These are phyloP conservation scores for Bertia moriformis DNA, from an alignment of 2,329 filamentous ascomycete species.

Conservation along the genomic window DNA sequence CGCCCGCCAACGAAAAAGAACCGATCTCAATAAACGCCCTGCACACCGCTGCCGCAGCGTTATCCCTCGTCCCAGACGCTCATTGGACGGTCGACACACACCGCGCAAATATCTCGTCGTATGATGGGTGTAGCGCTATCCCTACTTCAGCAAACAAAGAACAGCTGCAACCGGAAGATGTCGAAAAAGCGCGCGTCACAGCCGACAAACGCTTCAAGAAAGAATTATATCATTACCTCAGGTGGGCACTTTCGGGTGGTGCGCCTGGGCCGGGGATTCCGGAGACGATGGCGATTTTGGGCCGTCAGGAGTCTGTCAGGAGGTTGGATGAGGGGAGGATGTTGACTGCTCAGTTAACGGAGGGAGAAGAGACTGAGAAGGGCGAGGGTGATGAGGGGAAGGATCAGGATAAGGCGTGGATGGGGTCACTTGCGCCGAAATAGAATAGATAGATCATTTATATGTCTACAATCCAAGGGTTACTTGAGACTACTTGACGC, in stretches of 20 bases:
- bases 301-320: background rate
- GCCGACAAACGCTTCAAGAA: background rate
- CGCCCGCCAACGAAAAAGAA: background rate
- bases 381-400: too few species aligned
- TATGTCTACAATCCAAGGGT: too few species aligned
- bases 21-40: slow-evolving; percentile 17
- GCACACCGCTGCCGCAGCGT: slow-evolving; percentile 24
- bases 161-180: too few species aligned
- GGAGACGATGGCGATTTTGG: background rate
- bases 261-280: slow-evolving; percentile 1
- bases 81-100: slow-evolving; percentile 23
- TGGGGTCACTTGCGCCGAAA: background rate
- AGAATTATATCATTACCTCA: background rate
- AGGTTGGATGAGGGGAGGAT: background rate
- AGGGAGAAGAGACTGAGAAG: too few species aligned
- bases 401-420: background rate
- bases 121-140: background rate
- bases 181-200: background rate
- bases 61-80: slow-evolving; percentile 20
- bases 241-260: background rate
- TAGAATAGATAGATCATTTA: background rate
- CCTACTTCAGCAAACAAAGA: background rate
- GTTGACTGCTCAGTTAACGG: too few species aligned
- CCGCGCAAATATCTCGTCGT: slow-evolving; percentile 17
- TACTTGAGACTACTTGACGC: background rate